Evolutionary conservation across 495 filamentous ascomycete genomes (phyloP).

Genomic region (Penicillium angulare): DNA sequence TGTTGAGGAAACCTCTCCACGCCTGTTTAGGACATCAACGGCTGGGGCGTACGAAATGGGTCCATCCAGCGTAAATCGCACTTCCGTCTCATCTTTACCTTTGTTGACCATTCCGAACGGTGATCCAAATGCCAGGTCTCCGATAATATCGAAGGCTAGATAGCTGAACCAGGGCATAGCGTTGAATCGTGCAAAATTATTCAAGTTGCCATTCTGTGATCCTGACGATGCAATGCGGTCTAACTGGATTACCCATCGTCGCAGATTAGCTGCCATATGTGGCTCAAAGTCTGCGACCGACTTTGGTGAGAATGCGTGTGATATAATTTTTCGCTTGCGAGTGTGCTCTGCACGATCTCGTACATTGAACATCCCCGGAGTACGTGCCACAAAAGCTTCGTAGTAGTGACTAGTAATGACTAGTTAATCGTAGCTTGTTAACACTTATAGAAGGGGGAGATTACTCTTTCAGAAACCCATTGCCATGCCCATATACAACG

Average conservation of each 20-base stretch:
- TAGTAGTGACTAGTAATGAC: slow-evolving; percentile 63
- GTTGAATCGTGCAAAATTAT: slow-evolving; percentile 55
- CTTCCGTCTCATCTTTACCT: slow-evolving; percentile 48
- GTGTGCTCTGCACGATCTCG: slow-evolving; percentile 72
- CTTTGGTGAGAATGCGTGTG: slow-evolving; percentile 74
- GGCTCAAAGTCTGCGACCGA: slow-evolving; percentile 73
- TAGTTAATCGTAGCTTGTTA: background rate
- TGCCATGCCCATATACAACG: slow-evolving; percentile 48
- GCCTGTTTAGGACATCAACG: slow-evolving; percentile 37
- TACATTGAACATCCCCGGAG: slow-evolving; percentile 78
- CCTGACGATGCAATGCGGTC: slow-evolving; percentile 45
- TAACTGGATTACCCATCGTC: slow-evolving; percentile 63
- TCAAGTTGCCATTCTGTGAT: slow-evolving; percentile 3
- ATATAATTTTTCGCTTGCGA: slow-evolving; percentile 75
- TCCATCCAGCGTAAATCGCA: slow-evolving; percentile 24
- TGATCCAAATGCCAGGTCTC: slow-evolving; percentile 34
- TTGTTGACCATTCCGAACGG: slow-evolving; percentile 43
- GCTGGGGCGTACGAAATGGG: slow-evolving; percentile 33
- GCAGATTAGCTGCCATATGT: slow-evolving; percentile 71
- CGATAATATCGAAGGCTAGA: slow-evolving; percentile 63
- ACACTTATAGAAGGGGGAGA: background rate
- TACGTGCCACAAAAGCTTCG: slow-evolving; percentile 76
- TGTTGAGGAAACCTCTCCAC: slow-evolving; percentile 39
- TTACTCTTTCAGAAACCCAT: slow-evolving; percentile 64
- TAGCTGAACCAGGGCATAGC: slow-evolving; percentile 84